Conservation (phyloP, 1,284 basidiomycete genomes). For the Peniophora sp. region DNA sequence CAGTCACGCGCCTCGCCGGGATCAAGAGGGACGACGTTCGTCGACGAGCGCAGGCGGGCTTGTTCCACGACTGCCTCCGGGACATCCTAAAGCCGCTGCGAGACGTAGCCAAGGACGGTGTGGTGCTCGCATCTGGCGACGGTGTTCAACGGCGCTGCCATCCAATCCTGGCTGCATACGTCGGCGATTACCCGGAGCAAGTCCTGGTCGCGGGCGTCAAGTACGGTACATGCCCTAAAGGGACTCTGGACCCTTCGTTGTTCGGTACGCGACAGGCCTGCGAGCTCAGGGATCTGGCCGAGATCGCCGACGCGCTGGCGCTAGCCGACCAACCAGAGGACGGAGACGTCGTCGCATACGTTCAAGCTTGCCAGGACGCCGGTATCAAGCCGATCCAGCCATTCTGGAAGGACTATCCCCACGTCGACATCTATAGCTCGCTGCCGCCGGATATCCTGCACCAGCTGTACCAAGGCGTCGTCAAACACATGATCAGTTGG, state of each 20-base stretch:
- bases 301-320: neutral
- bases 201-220: no score
- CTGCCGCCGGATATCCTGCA: neutral
- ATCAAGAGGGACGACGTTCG: neutral
- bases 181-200: constrained; percentile 19
- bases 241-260: neutral
- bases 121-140: constrained; percentile 11
- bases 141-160: constrained; percentile 9
- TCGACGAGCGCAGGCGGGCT: neutral
- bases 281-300: neutral
- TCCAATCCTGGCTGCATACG: constrained; percentile 14
- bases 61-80: constrained; percentile 17
- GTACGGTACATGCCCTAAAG: neutral
- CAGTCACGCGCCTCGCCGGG: neutral
- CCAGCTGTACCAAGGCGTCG: no score
- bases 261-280: neutral
- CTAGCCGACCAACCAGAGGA: neutral
- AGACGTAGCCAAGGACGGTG: constrained; percentile 10
- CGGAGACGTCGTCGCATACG: neutral
- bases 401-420: neutral
- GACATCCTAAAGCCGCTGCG: constrained; percentile 10
- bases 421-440: neutral
- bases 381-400: neutral
- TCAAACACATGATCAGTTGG: neutral
- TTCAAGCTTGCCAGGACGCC: neutral